phyloP scores from a whole-genome alignment of 805 yeast genomes.

The Candida krabiensis region DNA sequence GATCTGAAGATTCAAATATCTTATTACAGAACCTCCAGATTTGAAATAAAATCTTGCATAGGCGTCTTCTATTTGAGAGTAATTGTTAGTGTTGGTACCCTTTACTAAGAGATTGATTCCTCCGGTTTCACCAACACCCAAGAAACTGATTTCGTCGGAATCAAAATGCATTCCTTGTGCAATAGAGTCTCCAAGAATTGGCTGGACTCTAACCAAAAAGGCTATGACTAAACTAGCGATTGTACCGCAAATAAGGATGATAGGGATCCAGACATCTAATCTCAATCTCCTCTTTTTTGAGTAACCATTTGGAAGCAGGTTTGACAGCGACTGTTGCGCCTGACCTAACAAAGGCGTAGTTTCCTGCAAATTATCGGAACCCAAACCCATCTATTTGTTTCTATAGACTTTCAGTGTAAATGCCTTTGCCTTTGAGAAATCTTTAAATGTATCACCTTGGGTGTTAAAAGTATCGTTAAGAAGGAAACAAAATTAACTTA shows the following conservation, averaged over 20 bases:
- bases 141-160: constrained; percentile 30
- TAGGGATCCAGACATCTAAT: constrained; percentile 28
- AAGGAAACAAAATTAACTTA: too few species aligned
- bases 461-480: too few species aligned
- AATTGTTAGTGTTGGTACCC: constrained; percentile 34
- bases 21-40: constrained; percentile 32
- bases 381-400: too few species aligned
- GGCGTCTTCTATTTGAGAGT: constrained; percentile 29
- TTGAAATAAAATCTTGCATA: constrained; percentile 29
- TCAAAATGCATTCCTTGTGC: constrained; percentile 34
- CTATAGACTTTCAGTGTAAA: background rate
- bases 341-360: constrained; percentile 18
- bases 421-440: background rate
- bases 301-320: constrained; percentile 12
- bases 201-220: constrained; percentile 21
- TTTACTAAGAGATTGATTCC: constrained; percentile 32
- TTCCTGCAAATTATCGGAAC: constrained; percentile 13
- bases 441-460: too few species aligned
- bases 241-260: constrained; percentile 13
- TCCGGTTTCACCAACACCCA: constrained; percentile 33
- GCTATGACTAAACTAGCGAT: constrained; percentile 10
- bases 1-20: constrained; percentile 30
- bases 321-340: constrained; percentile 14
- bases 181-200: constrained; percentile 31
- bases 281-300: constrained; percentile 12